Evolutionary conservation across 2,329 filamentous ascomycete genomes (phyloP).

Genomic region (Diaporthe australafricana): DNA sequence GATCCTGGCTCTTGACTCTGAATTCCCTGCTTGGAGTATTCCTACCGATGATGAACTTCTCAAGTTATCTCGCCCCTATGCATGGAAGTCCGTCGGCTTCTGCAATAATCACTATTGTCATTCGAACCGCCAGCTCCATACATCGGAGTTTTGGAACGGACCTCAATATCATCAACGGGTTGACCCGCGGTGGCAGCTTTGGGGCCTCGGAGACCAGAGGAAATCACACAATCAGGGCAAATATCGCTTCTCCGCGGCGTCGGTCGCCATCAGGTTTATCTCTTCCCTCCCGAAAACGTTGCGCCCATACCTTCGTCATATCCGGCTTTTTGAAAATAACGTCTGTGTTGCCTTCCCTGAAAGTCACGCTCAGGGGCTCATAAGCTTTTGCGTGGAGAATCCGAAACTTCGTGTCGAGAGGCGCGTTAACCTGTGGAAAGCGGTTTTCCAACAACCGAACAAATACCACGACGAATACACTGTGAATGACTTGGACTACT

Average conservation of each 20-base stretch:
- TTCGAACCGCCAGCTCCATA: not conserved
- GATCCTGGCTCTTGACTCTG: not conserved
- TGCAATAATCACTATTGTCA: not conserved
- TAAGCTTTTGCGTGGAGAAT: not conserved
- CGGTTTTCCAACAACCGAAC: not conserved
- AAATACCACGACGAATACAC: too few relatives aligned
- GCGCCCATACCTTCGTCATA: not conserved
- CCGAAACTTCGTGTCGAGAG: not conserved
- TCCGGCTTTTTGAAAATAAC: slow-evolving; percentile 8
- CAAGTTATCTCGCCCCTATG: not conserved
- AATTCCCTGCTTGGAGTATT: not conserved
- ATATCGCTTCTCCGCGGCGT: not conserved
- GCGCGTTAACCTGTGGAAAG: slow-evolving; percentile 2
- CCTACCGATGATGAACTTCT: not conserved
- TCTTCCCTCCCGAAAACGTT: not conserved
- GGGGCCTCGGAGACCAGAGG: too few relatives aligned
- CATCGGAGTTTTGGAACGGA: not conserved
- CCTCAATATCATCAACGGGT: not conserved
- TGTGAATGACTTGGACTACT: not conserved
- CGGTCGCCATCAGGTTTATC: not conserved
- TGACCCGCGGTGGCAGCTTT: too few relatives aligned
- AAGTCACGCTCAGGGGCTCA: not conserved
- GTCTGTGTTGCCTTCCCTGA: not conserved
- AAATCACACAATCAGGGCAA: not conserved
- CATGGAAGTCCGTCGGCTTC: not conserved